A percentile compares a stretch with the other conserved stretches of the same genome.
Evolutionary conservation across 371 early-diverging fungal genomes (phyloP).

Genomic region (Basidiobolus meristosporus): DNA sequence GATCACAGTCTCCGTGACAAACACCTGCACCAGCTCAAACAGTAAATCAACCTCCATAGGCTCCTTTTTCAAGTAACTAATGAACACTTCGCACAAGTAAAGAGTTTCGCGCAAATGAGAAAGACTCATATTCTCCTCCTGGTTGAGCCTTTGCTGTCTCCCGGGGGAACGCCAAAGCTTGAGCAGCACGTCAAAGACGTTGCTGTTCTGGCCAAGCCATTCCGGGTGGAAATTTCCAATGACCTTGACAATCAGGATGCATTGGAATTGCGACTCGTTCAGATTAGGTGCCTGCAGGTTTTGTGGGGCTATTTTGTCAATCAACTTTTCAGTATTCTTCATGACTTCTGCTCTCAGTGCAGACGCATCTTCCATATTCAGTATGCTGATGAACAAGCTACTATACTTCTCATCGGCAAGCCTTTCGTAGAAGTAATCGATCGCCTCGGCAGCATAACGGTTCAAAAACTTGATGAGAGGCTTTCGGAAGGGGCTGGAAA

Average conservation of each 20-base stretch:
- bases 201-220: constrained; percentile 26
- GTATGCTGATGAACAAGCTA: constrained; percentile 49
- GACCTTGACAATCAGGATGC: constrained; percentile 40
- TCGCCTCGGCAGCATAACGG: constrained; percentile 64
- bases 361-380: constrained; percentile 35
- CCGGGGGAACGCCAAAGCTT: constrained; percentile 30
- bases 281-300: constrained; percentile 6
- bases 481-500: constrained; percentile 82
- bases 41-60: constrained; percentile 44
- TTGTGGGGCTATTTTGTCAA: constrained; percentile 24
- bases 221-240: constrained; percentile 29
- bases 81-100: constrained; percentile 46
- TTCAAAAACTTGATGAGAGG: constrained; percentile 82
- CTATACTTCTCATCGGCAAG: constrained; percentile 26
- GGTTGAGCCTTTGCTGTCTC: constrained; percentile 22
- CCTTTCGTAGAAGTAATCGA: constrained; percentile 67
- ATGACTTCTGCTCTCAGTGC: constrained; percentile 51
- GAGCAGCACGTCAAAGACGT: constrained; percentile 25
- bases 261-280: constrained; percentile 25
- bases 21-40: constrained; percentile 59
- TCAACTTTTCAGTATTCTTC: constrained; percentile 26
- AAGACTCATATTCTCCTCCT: constrained; percentile 25
- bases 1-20: constrained; percentile 43
- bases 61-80: constrained; percentile 31
- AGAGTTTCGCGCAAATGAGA: constrained; percentile 27